phyloP scores from a whole-genome alignment of 495 filamentous ascomycete species.

The Cenococcum geophilum region DNA sequence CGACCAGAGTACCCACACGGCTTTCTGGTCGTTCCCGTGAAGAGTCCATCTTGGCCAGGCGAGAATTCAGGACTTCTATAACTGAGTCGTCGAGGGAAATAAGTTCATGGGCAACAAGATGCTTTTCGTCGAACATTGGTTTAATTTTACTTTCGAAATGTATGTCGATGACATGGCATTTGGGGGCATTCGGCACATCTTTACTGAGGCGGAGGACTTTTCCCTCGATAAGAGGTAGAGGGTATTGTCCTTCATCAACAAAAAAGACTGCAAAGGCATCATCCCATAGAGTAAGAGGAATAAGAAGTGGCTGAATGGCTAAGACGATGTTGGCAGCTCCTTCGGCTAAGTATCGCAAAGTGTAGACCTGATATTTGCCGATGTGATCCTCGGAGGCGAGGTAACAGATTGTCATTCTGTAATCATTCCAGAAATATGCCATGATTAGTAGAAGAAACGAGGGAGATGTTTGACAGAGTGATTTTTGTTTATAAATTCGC shows the following conservation, averaged over 20 bases:
- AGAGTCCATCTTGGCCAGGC: not conserved
- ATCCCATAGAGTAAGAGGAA: not conserved
- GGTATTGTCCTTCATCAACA: slow-evolving; percentile 1
- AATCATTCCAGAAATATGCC: too few species aligned
- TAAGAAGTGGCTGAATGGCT: slow-evolving; percentile 33
- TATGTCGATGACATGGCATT: slow-evolving; percentile 49
- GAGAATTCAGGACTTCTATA: not conserved
- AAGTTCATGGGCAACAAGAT: slow-evolving; percentile 57
- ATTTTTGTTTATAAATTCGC: too few species aligned
- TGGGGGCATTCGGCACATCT: slow-evolving; percentile 48
- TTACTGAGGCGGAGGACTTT: slow-evolving; percentile 63
- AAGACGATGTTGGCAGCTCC: slow-evolving; percentile 71
- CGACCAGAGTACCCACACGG: not conserved
- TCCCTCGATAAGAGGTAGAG: not conserved
- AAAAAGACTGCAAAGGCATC: not conserved
- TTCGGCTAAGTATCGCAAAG: slow-evolving; percentile 52
- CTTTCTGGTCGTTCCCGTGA: not conserved
- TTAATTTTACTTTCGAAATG: slow-evolving; percentile 55
- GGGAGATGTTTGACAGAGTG: too few species aligned
- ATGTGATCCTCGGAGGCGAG: not conserved
- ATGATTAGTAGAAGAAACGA: too few species aligned
- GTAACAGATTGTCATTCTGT: not conserved
- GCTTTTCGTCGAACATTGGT: slow-evolving; percentile 49
- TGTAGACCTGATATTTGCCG: not conserved
- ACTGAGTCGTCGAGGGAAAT: slow-evolving; percentile 47